Evolutionary conservation across 2,329 filamentous ascomycete species (phyloP), one percentile per base, ranked within the genome.

Genomic region (Claviceps paspali): DNA sequence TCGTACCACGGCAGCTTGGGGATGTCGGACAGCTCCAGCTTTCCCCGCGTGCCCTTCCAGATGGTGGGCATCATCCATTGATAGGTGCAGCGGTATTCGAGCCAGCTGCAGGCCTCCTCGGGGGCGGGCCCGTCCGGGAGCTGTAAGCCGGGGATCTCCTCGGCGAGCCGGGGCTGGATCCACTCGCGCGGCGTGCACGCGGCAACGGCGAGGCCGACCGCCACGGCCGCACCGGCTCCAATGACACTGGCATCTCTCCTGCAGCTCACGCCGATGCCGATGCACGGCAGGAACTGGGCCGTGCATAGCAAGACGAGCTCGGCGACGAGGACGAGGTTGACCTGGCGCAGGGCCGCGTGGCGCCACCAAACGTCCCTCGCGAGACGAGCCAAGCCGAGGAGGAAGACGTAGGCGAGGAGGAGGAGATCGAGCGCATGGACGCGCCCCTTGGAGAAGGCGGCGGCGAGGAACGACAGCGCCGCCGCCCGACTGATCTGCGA

Each of bases 1-100:
- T 73, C 68, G 43, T 72, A 72, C 65, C 67, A 71, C 2, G 68
- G 65, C 22, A 72, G 51, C 21, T 46, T 57, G 3, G 67, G 66
- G 15, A 72, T 59, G 43, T 64, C 60, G 27, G 63, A 57, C 45
- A 68, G 57, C 19, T 63, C 61, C 38, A 72, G 54, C 36, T 61
- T 54, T 5, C 56, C 54, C 23, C 55, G 59, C 30, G 58, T 54
- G 19, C 67, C 68, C 42, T 60, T 67, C 53, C 65, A 60, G 35
- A 71, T 59, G 31, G 67, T 50, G 18, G 62, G 60, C 3, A 63
- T 67, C 22, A 71, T 52, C 63, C 66, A 71, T 38, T 62, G 60
- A 45, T 65, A 72, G 4, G 64, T 64, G 37, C 65, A 56, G 44
- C 67, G 70, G 44, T 66, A 67, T 35, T 59, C 62, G 38, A 68